phyloP scores from a whole-genome alignment of 208 protist species.

The Entamoeba nuttalli region DNA sequence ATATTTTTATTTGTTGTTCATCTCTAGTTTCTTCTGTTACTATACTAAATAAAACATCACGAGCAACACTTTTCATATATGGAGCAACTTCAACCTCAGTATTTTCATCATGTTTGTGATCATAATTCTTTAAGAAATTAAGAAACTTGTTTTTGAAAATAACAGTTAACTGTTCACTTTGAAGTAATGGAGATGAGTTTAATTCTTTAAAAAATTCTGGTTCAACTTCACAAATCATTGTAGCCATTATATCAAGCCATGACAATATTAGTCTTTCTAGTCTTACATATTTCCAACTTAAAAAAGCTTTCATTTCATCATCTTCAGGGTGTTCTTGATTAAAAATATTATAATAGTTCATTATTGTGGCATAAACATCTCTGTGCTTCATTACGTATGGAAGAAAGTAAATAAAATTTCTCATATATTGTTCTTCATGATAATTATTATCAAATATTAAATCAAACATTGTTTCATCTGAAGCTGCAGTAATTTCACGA shows the following conservation, averaged over 20 bases:
- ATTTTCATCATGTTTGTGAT: neutral
- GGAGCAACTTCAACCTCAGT: neutral
- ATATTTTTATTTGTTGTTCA: neutral
- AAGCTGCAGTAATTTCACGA: neutral
- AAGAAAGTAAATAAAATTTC: neutral
- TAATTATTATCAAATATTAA: neutral
- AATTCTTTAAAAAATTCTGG: neutral
- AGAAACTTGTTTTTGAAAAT: neutral
- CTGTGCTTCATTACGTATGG: neutral
- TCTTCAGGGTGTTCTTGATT: neutral
- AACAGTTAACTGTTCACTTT: neutral
- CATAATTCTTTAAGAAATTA: neutral
- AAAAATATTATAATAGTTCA: neutral
- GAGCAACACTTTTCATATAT: neutral
- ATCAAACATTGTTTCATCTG: neutral
- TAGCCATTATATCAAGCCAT: neutral
- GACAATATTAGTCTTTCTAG: neutral
- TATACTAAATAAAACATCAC: neutral
- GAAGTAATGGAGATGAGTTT: neutral
- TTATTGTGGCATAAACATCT: neutral
- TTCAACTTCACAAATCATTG: neutral
- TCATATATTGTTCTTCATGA: neutral
- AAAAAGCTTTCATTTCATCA: neutral
- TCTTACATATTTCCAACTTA: neutral
- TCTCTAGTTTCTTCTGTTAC: neutral